phyloP scores from a whole-genome alignment of 108 stramenopile genomes.

The Aurantiochytrium sp. region DNA sequence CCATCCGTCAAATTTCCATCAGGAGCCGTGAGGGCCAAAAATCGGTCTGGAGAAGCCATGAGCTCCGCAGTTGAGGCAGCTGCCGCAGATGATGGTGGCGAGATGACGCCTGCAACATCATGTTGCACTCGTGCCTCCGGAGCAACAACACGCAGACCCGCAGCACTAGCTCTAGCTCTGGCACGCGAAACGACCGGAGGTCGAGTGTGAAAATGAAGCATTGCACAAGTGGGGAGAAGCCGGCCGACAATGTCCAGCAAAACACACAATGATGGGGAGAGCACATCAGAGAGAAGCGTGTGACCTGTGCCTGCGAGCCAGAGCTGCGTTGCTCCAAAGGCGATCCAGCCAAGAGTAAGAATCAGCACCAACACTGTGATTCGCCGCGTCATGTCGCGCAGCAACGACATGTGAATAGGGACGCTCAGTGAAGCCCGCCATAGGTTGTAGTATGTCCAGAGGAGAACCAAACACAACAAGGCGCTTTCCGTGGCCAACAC shows the following conservation, averaged over 20 bases:
- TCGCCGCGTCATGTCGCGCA: neutral
- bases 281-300: neutral
- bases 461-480: neutral
- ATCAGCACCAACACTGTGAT: neutral
- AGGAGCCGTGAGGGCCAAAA: too few relatives aligned
- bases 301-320: neutral
- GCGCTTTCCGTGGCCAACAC: neutral
- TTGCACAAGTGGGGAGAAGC: neutral
- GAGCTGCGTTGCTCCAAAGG: neutral
- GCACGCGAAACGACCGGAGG: neutral
- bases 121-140: too few relatives aligned
- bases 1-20: too few relatives aligned
- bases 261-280: neutral
- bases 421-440: neutral
- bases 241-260: neutral
- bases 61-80: too few relatives aligned
- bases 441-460: neutral
- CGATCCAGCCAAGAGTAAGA: neutral
- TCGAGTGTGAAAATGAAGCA: neutral
- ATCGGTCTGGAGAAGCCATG: too few relatives aligned
- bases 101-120: too few relatives aligned
- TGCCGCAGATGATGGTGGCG: too few relatives aligned
- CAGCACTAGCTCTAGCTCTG: too few relatives aligned
- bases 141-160: too few relatives aligned
- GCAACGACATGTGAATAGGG: neutral